Evolutionary conservation across 2,329 filamentous ascomycete genomes (phyloP).

Genomic region (Ceratocystis cacaofunesta): DNA sequence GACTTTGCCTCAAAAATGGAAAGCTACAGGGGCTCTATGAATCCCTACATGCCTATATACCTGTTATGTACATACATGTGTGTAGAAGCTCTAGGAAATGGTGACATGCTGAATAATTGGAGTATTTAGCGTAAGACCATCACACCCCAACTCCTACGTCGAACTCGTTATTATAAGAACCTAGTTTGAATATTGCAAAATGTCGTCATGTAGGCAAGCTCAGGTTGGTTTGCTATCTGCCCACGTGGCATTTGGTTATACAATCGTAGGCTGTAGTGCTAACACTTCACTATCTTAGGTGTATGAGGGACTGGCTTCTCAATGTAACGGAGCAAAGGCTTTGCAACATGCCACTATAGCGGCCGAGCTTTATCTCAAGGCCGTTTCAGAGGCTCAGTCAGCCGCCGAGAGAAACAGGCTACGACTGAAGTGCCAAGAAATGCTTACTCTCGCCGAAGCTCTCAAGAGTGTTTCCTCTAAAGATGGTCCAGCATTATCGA

Average conservation of each 20-base stretch:
- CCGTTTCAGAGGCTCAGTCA: conserved; percentile 45
- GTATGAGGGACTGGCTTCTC: conserved; percentile 27
- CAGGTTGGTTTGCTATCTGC: neutral
- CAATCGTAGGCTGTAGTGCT: neutral
- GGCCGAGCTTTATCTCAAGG: conserved; percentile 69
- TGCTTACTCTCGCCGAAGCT: conserved; percentile 57
- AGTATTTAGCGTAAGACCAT: neutral
- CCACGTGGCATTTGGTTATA: neutral
- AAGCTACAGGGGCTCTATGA: neutral
- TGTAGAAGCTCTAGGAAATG: neutral
- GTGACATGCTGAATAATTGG: neutral
- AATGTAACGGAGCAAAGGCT: conserved; percentile 37
- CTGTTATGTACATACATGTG: neutral
- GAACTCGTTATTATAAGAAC: neutral
- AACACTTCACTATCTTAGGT: conserved; percentile 21
- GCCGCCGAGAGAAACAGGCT: conserved; percentile 52
- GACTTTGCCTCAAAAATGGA: neutral
- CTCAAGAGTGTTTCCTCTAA: conserved; percentile 41
- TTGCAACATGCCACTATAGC: conserved; percentile 61
- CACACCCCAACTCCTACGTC: neutral
- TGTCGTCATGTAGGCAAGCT: neutral
- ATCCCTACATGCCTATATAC: neutral
- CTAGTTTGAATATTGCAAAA: neutral
- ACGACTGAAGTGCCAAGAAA: conserved; percentile 50
- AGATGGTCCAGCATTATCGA: neutral